These are phyloP conservation scores for Neonectria coccinea DNA, from an alignment of 2,329 filamentous ascomycete genomes.

Conservation along the genomic window DNA sequence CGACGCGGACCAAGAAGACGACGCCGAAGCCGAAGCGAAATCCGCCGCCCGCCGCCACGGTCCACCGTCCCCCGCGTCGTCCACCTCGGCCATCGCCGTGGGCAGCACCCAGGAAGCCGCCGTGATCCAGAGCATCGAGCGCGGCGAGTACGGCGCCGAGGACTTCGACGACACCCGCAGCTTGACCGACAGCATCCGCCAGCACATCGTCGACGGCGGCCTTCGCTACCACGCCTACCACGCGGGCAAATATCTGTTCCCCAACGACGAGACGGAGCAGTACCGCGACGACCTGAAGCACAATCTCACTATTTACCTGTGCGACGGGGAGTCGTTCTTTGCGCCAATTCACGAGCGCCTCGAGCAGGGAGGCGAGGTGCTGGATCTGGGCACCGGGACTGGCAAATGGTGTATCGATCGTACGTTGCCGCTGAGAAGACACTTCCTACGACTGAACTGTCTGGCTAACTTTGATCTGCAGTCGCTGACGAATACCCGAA, in stretches of 20 bases:
- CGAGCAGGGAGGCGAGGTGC: conserved; percentile 55
- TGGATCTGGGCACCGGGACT: conserved; percentile 64
- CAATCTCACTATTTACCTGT: conserved; percentile 53
- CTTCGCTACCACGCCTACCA: conserved; percentile 57
- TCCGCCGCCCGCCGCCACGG: conserved; percentile 22
- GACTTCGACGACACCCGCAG: conserved; percentile 54
- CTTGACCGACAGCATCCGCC: conserved; percentile 57
- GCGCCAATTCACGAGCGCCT: conserved; percentile 57
- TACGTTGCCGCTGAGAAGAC: conserved; percentile 48
- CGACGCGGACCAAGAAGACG: not conserved
- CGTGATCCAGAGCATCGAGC: conserved; percentile 49
- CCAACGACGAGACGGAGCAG: conserved; percentile 58
- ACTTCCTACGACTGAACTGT: not conserved
- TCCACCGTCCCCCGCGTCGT: conserved; percentile 46
- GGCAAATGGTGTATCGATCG: conserved; percentile 64
- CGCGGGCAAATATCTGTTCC: conserved; percentile 57
- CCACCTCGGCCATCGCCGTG: conserved; percentile 47
- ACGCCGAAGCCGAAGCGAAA: not conserved
- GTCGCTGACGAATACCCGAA: conserved; percentile 62
- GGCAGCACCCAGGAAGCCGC: conserved; percentile 47
- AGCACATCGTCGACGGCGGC: conserved; percentile 57
- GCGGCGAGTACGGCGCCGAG: conserved; percentile 45
- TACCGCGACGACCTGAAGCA: conserved; percentile 57
- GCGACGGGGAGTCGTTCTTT: conserved; percentile 56
- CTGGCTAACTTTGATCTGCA: conserved; percentile 41